Evolutionary conservation across 805 yeast species (phyloP), one percentile per base, ranked within the genome.

Genomic region (Candida pini): DNA sequence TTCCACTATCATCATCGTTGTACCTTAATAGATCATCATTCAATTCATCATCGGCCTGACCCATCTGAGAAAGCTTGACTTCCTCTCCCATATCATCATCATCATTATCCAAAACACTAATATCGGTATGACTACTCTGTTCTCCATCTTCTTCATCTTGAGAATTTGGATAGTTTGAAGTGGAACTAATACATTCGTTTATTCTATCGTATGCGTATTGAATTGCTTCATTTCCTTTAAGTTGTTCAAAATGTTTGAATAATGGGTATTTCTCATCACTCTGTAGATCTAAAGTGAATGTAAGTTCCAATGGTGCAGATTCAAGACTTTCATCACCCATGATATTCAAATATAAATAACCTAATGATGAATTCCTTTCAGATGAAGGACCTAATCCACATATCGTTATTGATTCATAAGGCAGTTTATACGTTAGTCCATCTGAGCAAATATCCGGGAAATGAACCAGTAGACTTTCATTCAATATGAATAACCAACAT

Each of bases 21-120:
- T 40, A 33, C 9, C 26, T 28, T 17, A 44, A 33, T 6, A 44
- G 38, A 23, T 39, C 43, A 34, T 48, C 49, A 25, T 43, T 43
- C 23, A 45, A 30, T 26, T 48, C 60, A 36, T 53, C 60, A 34
- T 49, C 58, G 1, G 45, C 59, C 19, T 56, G 45, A 4, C 60
- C 62, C 18, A 33, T 26, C 14, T 48, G 49, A 17, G 44, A 41
- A 23, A 56, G 31, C 29, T 48, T 45, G 6, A 47, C 26, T 12
- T 48, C 53, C n/a, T 31, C 41, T 16, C 40, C 49, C 28, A 52
- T 41, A 32, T 56, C 59, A 38, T 53, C 58, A 5, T 13, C 31
- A 14, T n/a, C 15, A 27, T 33, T 40, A 22, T 33, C 34, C 9
- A 15, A 19, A 16, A 19, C 26, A 13, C 17, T 30, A 5, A 8